phyloP scores from a whole-genome alignment of 2,329 filamentous ascomycete genomes.

The Botrytis fragariae region DNA sequence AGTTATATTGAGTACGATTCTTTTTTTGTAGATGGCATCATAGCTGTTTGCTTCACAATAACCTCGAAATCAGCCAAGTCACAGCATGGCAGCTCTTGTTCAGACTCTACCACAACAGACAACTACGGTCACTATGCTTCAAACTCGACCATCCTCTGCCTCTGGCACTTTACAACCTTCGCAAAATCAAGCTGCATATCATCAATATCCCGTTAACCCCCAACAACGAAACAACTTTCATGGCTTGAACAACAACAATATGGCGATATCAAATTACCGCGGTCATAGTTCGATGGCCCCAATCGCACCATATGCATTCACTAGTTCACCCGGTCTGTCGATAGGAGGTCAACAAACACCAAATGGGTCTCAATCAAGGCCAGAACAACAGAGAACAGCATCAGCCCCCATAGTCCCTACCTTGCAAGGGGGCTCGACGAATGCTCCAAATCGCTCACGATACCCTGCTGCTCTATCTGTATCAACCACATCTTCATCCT shows the following conservation, averaged over 20 bases:
- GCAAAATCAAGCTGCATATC: slow-evolving; percentile 37
- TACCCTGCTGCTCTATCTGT: slow-evolving; percentile 52
- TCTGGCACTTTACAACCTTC: slow-evolving; percentile 48
- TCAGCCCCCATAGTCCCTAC: slow-evolving; percentile 51
- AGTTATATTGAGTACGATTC: slow-evolving; percentile 20
- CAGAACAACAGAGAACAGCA: slow-evolving; percentile 51
- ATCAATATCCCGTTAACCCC: slow-evolving; percentile 49
- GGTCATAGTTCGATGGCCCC: slow-evolving; percentile 51
- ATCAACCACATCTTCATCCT: slow-evolving; percentile 43
- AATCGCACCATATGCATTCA: slow-evolving; percentile 76
- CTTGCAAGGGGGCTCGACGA: slow-evolving; percentile 34
- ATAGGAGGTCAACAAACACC: slow-evolving; percentile 41
- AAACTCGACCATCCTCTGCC: slow-evolving; percentile 66
- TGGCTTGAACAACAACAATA: slow-evolving; percentile 50
- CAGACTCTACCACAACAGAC: slow-evolving; percentile 78
- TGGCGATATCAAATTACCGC: slow-evolving; percentile 50
- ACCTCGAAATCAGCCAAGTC: slow-evolving; percentile 25
- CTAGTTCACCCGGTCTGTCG: slow-evolving; percentile 63
- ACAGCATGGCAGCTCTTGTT: slow-evolving; percentile 79
- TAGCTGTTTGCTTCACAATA: slow-evolving; percentile 32
- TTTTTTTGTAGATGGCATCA: slow-evolving; percentile 26
- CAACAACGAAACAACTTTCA: slow-evolving; percentile 53
- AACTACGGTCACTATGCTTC: slow-evolving; percentile 71
- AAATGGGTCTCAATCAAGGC: slow-evolving; percentile 49
- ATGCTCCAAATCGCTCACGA: slow-evolving; percentile 41